Evolutionary conservation across 2,329 filamentous ascomycete genomes (phyloP), one percentile per base, ranked within the genome.

Genomic region (Botrytis sinoallii): DNA sequence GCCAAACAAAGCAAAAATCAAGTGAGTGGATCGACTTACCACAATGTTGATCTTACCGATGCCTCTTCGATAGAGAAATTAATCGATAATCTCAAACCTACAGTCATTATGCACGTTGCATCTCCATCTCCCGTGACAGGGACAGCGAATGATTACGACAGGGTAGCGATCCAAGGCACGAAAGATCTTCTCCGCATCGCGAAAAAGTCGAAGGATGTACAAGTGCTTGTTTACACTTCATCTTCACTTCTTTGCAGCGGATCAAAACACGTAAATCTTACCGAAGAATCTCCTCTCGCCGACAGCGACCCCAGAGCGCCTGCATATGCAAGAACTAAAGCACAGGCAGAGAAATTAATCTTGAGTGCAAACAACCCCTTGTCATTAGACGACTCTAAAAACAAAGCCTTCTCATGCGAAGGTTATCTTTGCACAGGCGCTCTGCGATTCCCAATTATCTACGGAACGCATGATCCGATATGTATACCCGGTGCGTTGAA

Each of bases 181-280:
- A 59, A 61, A 25, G 40, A 61, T 40, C 68, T 70, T 46, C 67
- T 70, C 20, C 25, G 40, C 16, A 44, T 70, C 4, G 67, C 55
- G 2, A 61, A 59, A 44, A 61, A 38, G 40, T 70, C 55, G 5
- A 60, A 16, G 40, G 20, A 48, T 70, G 67, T 60, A 35, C 67
- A 35, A 61, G 67, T 40, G 14, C 67, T 70, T 35, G 18, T 70
- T 46, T 70, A 61, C 38, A 70, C 67, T 8, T 70, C 67, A 18
- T 70, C 55, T n/a, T 70, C 67, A 5, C 67, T 70, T 61, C 68
- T 70, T 16, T 70, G 40, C 55, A 46, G 25, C 18, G 68, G 68
- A 10, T 40, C 55, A 12, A 9, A 61, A 35, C 67, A 70, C 46
- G 4, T 48, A 25, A 70, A 70, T 48, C 40, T 46, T 10, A 70